phyloP scores from a whole-genome alignment of 305 asterid genomes.

The Ilex paraguariensis region DNA sequence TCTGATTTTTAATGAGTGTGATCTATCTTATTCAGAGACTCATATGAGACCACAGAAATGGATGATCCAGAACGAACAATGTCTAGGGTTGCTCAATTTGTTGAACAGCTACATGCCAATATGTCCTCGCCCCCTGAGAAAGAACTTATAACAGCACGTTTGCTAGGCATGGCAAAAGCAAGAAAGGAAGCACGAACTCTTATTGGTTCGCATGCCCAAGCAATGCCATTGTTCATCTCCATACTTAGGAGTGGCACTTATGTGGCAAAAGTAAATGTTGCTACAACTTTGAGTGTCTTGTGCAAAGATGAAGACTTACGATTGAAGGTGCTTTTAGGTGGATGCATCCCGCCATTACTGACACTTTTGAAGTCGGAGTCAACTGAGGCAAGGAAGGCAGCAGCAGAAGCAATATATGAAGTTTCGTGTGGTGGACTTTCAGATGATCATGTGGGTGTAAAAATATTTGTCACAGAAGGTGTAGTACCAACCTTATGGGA shows the following conservation, averaged over 20 bases:
- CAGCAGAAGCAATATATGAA: conserved; percentile 77
- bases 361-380: conserved; percentile 66
- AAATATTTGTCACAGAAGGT: conserved; percentile 77
- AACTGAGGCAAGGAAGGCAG: conserved; percentile 72
- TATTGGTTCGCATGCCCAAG: conserved; percentile 82
- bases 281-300: conserved; percentile 59
- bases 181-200: conserved; percentile 76
- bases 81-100: conserved; percentile 66
- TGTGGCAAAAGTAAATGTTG: conserved; percentile 63
- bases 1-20: conserved; percentile 8
- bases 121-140: conserved; percentile 66
- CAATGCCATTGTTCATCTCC: conserved; percentile 84
- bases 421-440: conserved; percentile 72
- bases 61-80: conserved; percentile 61
- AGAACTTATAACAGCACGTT: conserved; percentile 77
- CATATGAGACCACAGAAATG: conserved; percentile 60
- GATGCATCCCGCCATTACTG: conserved; percentile 87
- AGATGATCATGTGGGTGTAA: conserved; percentile 77
- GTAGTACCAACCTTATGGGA: conserved; percentile 86
- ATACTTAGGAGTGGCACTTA: conserved; percentile 71
- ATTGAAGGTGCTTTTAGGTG: conserved; percentile 83
- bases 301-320: conserved; percentile 78
- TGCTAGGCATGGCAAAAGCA: conserved; percentile 74
- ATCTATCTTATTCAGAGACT: conserved; percentile 44
- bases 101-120: conserved; percentile 73